These are phyloP conservation scores for Dioscorea dumetorum DNA, from an alignment of 106 monocot genomes.

Conservation along the genomic window DNA sequence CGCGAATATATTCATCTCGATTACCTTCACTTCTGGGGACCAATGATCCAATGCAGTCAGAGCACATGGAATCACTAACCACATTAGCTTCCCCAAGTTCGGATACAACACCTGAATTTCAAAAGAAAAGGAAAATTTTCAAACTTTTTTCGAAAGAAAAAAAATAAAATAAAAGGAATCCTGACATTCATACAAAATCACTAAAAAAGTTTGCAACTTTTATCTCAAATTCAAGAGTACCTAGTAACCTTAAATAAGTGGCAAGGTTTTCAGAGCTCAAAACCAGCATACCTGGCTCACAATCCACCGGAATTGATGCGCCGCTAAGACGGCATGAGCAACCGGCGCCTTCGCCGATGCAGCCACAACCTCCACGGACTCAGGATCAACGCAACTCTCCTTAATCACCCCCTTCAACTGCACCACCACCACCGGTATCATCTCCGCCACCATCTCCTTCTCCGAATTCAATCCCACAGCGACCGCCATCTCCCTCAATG, in stretches of 20 bases:
- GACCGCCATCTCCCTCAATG: constrained; percentile 24
- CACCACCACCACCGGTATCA: constrained; percentile 39
- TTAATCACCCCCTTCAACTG: constrained; percentile 52
- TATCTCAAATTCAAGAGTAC: not conserved
- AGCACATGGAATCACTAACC: constrained; percentile 84
- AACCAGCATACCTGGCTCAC: constrained; percentile 57
- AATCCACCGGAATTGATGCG: constrained; percentile 83
- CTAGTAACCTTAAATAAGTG: not conserved
- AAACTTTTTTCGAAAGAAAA: not conserved
- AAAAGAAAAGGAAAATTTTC: not conserved
- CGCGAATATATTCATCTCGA: not conserved
- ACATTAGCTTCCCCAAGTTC: constrained; percentile 62
- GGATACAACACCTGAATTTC: constrained; percentile 55
- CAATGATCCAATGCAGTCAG: constrained; percentile 95
- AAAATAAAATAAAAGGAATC: not conserved
- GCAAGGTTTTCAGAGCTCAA: not conserved
- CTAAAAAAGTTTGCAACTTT: not conserved
- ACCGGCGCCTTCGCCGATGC: constrained; percentile 35
- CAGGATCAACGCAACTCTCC: constrained; percentile 44
- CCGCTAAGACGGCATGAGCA: constrained; percentile 48
- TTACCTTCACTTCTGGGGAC: constrained; percentile 99
- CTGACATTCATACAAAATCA: not conserved
- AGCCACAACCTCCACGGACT: constrained; percentile 25
- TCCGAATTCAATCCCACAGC: constrained; percentile 13
- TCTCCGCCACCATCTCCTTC: constrained; percentile 32